Conservation (phyloP, 2,329 filamentous ascomycete species). For the Bipolaris sorokiniana region DNA sequence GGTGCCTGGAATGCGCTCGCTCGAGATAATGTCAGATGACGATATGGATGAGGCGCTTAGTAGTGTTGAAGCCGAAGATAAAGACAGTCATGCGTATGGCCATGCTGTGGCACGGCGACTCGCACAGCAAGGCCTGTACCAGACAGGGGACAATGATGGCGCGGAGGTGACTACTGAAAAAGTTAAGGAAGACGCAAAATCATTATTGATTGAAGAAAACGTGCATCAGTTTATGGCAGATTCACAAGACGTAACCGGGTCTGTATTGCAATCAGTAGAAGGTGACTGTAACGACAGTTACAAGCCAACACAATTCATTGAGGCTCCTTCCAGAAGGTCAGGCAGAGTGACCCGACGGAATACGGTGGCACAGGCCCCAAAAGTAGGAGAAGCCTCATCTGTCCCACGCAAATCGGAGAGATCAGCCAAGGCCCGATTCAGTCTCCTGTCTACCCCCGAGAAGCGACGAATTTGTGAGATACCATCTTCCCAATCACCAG, state of each 20-base stretch:
- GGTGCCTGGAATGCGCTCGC: constrained; percentile 34
- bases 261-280: constrained; percentile 15
- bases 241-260: background rate
- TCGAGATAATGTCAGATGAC: constrained; percentile 27
- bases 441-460: constrained; percentile 43
- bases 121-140: constrained; percentile 24
- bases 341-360: constrained; percentile 18
- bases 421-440: constrained; percentile 29
- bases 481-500: constrained; percentile 46
- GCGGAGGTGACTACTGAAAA: background rate
- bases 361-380: background rate
- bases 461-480: constrained; percentile 41
- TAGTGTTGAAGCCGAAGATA: constrained; percentile 24
- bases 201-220: background rate
- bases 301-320: constrained; percentile 39
- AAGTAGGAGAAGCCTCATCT: background rate
- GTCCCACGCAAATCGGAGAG: background rate
- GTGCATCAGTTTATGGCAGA: background rate
- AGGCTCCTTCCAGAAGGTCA: constrained; percentile 22
- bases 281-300: constrained; percentile 32
- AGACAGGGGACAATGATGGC: background rate
- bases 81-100: constrained; percentile 18
- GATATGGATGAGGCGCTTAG: constrained; percentile 26
- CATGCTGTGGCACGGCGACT: constrained; percentile 26
- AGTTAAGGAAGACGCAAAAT: background rate